phyloP scores from a whole-genome alignment of 805 yeast species.

The Lipomyces anomalus region DNA sequence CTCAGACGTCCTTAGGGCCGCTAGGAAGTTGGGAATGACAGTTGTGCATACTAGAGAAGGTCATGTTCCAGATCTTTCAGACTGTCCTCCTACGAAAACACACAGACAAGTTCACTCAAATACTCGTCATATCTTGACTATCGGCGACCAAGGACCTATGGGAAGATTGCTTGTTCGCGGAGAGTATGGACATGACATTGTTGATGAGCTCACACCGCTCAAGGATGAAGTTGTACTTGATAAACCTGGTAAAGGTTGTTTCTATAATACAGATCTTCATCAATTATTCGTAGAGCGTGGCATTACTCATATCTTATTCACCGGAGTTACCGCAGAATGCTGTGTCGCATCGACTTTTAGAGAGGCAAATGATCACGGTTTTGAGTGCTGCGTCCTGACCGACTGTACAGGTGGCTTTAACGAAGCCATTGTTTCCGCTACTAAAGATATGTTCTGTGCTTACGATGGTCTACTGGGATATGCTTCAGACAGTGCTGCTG shows the following conservation, averaged over 20 bases:
- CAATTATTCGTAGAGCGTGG: slow-evolving; percentile 30
- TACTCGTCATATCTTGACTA: slow-evolving; percentile 24
- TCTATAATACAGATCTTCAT: slow-evolving; percentile 33
- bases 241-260: slow-evolving; percentile 35
- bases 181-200: slow-evolving; percentile 34
- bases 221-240: slow-evolving; percentile 30
- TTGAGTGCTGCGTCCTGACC: slow-evolving; percentile 30
- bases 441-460: slow-evolving; percentile 25
- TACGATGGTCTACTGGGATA: slow-evolving; percentile 30
- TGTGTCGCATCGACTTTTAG: slow-evolving; percentile 35
- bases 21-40: slow-evolving; percentile 30
- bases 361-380: slow-evolving; percentile 35
- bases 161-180: slow-evolving; percentile 32
- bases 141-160: slow-evolving; percentile 35
- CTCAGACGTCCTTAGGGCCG: slow-evolving; percentile 25
- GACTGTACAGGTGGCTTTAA: slow-evolving; percentile 30
- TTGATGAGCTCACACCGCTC: slow-evolving; percentile 32
- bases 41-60: slow-evolving; percentile 35
- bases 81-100: slow-evolving; percentile 31
- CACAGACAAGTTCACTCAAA: slow-evolving; percentile 28
- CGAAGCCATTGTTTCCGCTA: slow-evolving; percentile 23
- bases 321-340: slow-evolving; percentile 36
- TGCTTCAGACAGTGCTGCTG: slow-evolving; percentile 15
- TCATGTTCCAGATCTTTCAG: slow-evolving; percentile 30
- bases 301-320: slow-evolving; percentile 29